These are phyloP conservation scores for Populus euphratica DNA, from an alignment of 345 rosid species.

Conservation along the genomic window DNA sequence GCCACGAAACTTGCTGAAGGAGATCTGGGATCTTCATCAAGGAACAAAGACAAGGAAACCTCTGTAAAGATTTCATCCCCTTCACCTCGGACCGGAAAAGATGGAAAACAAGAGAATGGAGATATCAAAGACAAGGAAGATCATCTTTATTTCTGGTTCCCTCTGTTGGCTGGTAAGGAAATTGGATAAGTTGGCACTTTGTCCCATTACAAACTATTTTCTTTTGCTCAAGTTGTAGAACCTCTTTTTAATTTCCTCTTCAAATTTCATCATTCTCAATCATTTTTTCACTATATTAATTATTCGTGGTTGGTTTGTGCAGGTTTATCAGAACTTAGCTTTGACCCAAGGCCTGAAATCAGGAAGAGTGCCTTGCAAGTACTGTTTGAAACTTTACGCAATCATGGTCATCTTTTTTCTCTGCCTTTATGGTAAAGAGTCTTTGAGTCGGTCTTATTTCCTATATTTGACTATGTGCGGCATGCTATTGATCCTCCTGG, in stretches of 20 bases:
- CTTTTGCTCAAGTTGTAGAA: slow-evolving; percentile 14
- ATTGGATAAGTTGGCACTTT: slow-evolving; percentile 17
- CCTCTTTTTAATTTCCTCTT: slow-evolving; percentile 1
- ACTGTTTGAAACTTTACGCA: slow-evolving; percentile 84
- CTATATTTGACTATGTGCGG: slow-evolving; percentile 94
- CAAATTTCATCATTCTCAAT: background rate
- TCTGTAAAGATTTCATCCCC: slow-evolving; percentile 49
- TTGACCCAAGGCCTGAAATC: slow-evolving; percentile 96
- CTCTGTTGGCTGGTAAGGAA: slow-evolving; percentile 83
- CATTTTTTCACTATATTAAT: background rate
- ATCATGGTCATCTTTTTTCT: slow-evolving; percentile 91
- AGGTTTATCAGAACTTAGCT: slow-evolving; percentile 98
- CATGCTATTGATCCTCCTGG: slow-evolving; percentile 98
- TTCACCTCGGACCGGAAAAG: slow-evolving; percentile 48
- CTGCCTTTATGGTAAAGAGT: slow-evolving; percentile 84
- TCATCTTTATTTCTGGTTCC: slow-evolving; percentile 94
- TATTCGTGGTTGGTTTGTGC: slow-evolving; percentile 20
- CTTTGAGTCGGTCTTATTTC: slow-evolving; percentile 88
- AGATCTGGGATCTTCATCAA: slow-evolving; percentile 66
- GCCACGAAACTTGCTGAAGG: slow-evolving; percentile 97
- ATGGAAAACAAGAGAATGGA: slow-evolving; percentile 59
- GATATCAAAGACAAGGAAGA: slow-evolving; percentile 59
- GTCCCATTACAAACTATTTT: slow-evolving; percentile 3
- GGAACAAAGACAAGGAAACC: slow-evolving; percentile 61
- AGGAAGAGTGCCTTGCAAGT: slow-evolving; percentile 93